Percentiles rank a stretch among this genome's conserved stretches.
Conservation (phyloP, 352 stramenopile species). For the Phytopythium mirpurense region DNA sequence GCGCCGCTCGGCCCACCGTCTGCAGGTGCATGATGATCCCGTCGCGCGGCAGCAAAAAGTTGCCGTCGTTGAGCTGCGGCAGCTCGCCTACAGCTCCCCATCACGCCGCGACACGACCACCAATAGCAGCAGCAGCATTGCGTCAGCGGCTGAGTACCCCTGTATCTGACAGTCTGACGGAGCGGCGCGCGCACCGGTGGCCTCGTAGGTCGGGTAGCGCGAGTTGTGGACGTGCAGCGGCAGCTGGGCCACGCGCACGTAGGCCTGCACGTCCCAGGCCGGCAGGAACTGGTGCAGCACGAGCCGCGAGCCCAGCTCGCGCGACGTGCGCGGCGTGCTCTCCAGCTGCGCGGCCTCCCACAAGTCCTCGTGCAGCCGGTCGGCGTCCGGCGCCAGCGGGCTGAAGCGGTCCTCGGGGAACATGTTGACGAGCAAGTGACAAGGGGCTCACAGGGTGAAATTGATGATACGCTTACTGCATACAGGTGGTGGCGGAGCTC, state of each 20-base stretch:
- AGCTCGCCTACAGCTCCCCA: slow-evolving; percentile 35
- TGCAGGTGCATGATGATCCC: slow-evolving; percentile 86
- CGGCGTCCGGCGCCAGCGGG: slow-evolving; percentile 61
- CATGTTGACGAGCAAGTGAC: slow-evolving; percentile 45
- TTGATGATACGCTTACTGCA: no score
- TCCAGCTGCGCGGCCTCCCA: slow-evolving; percentile 40
- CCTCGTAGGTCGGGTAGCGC: slow-evolving; percentile 74
- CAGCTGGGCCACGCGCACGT: slow-evolving; percentile 73
- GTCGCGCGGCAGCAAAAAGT: slow-evolving; percentile 80
- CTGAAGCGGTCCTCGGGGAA: slow-evolving; percentile 82
- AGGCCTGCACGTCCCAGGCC: slow-evolving; percentile 81
- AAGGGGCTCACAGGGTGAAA: no score
- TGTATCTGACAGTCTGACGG: no score
- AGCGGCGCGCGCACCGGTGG: slow-evolving; percentile 34
- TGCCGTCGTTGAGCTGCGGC: slow-evolving; percentile 80
- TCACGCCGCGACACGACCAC: no score
- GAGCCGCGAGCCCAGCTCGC: slow-evolving; percentile 59
- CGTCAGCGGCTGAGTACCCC: no score
- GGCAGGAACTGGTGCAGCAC: slow-evolving; percentile 84
- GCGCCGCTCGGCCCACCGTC: slow-evolving; percentile 29
- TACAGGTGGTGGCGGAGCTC: no score
- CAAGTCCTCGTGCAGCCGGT: slow-evolving; percentile 68
- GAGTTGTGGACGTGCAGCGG: slow-evolving; percentile 83
- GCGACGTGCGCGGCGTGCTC: slow-evolving; percentile 58
- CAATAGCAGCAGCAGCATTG: no score